phyloP scores from a whole-genome alignment of 352 stramenopile genomes.

The Phytophthora colocasiae region DNA sequence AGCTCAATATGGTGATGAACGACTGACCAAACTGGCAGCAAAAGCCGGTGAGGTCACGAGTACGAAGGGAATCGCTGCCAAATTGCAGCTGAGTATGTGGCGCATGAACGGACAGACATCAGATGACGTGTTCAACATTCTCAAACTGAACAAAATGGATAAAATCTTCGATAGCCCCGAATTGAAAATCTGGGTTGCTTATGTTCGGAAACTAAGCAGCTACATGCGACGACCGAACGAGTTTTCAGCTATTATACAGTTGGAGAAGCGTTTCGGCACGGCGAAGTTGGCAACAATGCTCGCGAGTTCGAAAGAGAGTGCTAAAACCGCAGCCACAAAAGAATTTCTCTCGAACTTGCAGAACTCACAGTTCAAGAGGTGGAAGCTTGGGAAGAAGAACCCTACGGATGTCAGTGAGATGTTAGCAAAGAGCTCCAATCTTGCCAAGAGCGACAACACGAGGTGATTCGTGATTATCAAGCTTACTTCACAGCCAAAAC shows the following conservation, averaged over 20 bases:
- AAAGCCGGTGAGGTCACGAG: neutral
- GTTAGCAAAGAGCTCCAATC: neutral
- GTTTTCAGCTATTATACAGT: neutral
- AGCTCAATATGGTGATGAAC: neutral
- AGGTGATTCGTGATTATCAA: neutral
- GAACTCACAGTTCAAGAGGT: neutral
- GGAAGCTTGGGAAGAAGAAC: neutral
- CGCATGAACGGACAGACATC: neutral
- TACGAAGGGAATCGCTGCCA: neutral
- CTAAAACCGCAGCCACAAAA: neutral
- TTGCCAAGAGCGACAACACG: neutral
- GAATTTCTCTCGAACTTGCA: neutral
- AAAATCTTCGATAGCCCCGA: neutral
- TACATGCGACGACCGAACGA: neutral
- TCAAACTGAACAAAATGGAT: slow-evolving; percentile 4
- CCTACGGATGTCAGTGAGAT: neutral
- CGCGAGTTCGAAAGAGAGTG: neutral
- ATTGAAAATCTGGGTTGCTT: neutral
- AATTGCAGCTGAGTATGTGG: neutral
- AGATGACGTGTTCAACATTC: slow-evolving; percentile 1
- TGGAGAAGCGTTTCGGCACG: neutral
- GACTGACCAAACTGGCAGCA: neutral
- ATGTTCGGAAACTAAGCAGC: neutral
- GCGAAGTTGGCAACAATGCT: neutral
- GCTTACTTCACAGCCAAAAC: neutral